A percentile compares a stretch with the other conserved stretches of the same genome.
Evolutionary conservation across 2,329 filamentous ascomycete genomes (phyloP).

Genomic region (Ascocoryne sarcoides): DNA sequence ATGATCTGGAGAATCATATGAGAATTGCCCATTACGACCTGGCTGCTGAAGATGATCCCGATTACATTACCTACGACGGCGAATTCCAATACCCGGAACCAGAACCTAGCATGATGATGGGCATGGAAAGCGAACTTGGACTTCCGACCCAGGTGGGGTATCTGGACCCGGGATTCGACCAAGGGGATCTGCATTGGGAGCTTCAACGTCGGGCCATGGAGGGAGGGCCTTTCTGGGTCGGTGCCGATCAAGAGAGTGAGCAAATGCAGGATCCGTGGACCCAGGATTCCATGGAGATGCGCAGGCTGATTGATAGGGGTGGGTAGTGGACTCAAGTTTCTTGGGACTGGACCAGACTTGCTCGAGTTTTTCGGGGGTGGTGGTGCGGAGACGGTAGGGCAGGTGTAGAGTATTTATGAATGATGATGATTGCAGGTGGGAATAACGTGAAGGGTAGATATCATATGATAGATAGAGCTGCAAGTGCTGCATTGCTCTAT

Average conservation of each 20-base stretch:
- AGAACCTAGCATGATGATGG: conserved; percentile 1
- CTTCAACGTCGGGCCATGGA: conserved; percentile 18
- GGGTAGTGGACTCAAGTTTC: not conserved
- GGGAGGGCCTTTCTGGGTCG: conserved; percentile 24
- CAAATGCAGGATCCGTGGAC: conserved; percentile 14
- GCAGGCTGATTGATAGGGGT: conserved; percentile 21
- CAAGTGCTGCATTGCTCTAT: no score
- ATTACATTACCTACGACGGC: no score
- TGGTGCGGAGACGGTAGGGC: no score
- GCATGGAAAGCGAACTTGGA: no score
- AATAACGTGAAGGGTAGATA: no score
- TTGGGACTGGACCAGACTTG: not conserved
- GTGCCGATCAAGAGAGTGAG: conserved; percentile 13
- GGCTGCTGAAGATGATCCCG: no score
- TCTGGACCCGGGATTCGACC: no score
- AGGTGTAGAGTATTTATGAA: no score
- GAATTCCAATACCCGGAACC: conserved; percentile 2
- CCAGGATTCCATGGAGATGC: conserved; percentile 24
- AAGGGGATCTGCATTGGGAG: conserved; percentile 22
- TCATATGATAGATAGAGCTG: no score
- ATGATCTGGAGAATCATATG: conserved; percentile 49
- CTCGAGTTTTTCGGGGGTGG: no score
- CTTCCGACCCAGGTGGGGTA: no score
- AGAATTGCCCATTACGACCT: conserved; percentile 22
- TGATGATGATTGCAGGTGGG: no score